Evolutionary conservation across 768 basidiomycete species (phyloP).

Genomic region (Chalciporus chontae): DNA sequence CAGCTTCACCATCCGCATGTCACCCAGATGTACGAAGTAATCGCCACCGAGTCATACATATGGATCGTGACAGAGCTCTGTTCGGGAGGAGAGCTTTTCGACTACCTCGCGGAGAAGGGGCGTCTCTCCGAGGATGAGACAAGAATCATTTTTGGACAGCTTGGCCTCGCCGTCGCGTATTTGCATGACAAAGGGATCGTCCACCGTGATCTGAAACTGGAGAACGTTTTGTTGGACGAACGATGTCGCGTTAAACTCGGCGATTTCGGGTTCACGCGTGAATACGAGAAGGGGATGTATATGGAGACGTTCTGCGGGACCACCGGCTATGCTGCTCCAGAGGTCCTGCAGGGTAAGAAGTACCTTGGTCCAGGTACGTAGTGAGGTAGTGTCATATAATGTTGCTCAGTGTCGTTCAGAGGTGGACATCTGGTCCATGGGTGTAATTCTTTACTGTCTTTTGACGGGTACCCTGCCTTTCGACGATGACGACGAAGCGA

Average conservation of each 20-base stretch:
- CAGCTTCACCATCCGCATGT: slow-evolving; percentile 94
- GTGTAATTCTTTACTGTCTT: slow-evolving; percentile 86
- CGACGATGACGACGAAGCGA: slow-evolving; percentile 81
- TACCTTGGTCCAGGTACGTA: slow-evolving; percentile 84
- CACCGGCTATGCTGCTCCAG: slow-evolving; percentile 89
- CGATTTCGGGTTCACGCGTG: slow-evolving; percentile 93
- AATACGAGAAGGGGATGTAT: slow-evolving; percentile 72
- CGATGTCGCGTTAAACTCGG: slow-evolving; percentile 88
- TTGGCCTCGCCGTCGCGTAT: slow-evolving; percentile 90
- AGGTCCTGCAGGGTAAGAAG: slow-evolving; percentile 84
- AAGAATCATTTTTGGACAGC: slow-evolving; percentile 88
- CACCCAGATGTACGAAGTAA: slow-evolving; percentile 95
- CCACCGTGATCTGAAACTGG: slow-evolving; percentile 94
- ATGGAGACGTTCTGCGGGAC: slow-evolving; percentile 97
- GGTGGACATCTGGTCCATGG: slow-evolving; percentile 95
- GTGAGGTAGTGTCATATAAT: background rate
- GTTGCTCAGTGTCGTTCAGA: slow-evolving; percentile 45
- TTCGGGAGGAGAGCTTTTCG: slow-evolving; percentile 95
- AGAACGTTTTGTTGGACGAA: slow-evolving; percentile 92
- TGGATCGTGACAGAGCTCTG: slow-evolving; percentile 99
- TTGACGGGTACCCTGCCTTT: slow-evolving; percentile 89
- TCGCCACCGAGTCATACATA: slow-evolving; percentile 92
- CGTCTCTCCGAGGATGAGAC: slow-evolving; percentile 83
- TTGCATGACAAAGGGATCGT: slow-evolving; percentile 91
- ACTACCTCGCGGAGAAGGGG: slow-evolving; percentile 95